Percentiles rank a stretch among this genome's conserved stretches.
Conservation (phyloP, 1,284 basidiomycete genomes). For the Naganishia sp. region DNA sequence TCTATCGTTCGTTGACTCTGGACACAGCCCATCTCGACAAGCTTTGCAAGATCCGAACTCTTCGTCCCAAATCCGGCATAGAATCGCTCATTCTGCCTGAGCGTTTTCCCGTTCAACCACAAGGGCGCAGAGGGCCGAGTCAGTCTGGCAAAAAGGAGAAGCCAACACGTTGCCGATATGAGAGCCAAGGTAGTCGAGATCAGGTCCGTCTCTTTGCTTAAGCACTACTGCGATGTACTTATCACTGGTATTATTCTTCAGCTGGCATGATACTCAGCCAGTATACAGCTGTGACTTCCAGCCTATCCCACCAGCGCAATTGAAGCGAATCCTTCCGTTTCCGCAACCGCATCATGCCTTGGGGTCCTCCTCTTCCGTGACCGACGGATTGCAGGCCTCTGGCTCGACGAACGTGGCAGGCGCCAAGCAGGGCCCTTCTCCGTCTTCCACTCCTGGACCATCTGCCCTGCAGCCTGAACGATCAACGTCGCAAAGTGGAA, state of each 20-base stretch:
- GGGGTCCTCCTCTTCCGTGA: slow-evolving; percentile 16
- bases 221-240: not conserved
- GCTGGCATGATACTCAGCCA: slow-evolving; percentile 87
- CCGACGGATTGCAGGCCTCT: slow-evolving; percentile 5
- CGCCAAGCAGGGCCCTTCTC: slow-evolving; percentile 71
- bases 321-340: slow-evolving; percentile 54
- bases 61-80: too few species aligned
- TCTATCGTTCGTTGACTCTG: too few species aligned
- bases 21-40: not conserved
- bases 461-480: not conserved
- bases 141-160: not conserved
- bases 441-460: slow-evolving; percentile 48
- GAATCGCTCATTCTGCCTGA: too few species aligned
- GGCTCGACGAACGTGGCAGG: slow-evolving; percentile 15
- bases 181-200: slow-evolving; percentile 54
- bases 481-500: slow-evolving; percentile 40
- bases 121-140: not conserved
- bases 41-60: too few species aligned
- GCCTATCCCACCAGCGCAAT: slow-evolving; percentile 58
- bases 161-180: slow-evolving; percentile 37
- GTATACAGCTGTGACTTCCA: slow-evolving; percentile 95
- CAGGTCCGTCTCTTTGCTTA: slow-evolving; percentile 42
- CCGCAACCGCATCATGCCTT: slow-evolving; percentile 32
- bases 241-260: slow-evolving; percentile 30
- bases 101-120: too few species aligned